Percentiles rank a stretch among this genome's conserved stretches.
These are phyloP conservation scores for Bipolaris sorokiniana DNA, from an alignment of 2,329 filamentous ascomycete species.

Conservation along the genomic window DNA sequence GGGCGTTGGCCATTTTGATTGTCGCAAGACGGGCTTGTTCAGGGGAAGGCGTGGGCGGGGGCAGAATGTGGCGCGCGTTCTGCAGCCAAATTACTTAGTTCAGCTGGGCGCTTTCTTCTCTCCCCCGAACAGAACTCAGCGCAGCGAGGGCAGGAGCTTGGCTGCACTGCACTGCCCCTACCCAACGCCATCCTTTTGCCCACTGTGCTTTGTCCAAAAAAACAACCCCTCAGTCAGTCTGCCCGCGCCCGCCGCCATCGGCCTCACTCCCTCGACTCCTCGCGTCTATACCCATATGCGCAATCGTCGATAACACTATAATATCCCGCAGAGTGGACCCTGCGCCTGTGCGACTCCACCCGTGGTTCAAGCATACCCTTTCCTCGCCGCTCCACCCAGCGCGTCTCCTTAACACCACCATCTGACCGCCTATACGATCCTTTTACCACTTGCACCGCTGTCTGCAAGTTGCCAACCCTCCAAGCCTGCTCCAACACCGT, in stretches of 20 bases:
- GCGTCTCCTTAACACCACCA: neutral
- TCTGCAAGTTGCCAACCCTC: neutral
- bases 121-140: neutral
- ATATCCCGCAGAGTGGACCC: constrained; percentile 2
- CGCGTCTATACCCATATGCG: neutral
- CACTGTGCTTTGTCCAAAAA: no score
- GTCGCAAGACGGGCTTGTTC: constrained; percentile 4
- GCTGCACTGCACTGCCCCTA: neutral
- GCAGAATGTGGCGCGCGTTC: constrained; percentile 12
- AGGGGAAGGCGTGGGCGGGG: constrained; percentile 16
- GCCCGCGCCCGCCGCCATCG: constrained; percentile 1
- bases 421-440: neutral
- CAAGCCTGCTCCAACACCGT: neutral
- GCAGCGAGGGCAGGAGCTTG: neutral
- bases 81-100: constrained; percentile 11
- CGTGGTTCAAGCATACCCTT: constrained; percentile 1
- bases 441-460: neutral
- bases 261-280: constrained; percentile 3
- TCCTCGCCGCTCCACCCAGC: neutral
- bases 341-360: constrained; percentile 7
- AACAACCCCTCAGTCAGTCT: no score
- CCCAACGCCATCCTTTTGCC: neutral
- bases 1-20: neutral
- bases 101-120: neutral
- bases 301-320: constrained; percentile 2